A percentile compares a stretch with the other conserved stretches of the same genome.
These are phyloP conservation scores for Kuraishia hungarica DNA, from an alignment of 805 yeast species.

Conservation along the genomic window DNA sequence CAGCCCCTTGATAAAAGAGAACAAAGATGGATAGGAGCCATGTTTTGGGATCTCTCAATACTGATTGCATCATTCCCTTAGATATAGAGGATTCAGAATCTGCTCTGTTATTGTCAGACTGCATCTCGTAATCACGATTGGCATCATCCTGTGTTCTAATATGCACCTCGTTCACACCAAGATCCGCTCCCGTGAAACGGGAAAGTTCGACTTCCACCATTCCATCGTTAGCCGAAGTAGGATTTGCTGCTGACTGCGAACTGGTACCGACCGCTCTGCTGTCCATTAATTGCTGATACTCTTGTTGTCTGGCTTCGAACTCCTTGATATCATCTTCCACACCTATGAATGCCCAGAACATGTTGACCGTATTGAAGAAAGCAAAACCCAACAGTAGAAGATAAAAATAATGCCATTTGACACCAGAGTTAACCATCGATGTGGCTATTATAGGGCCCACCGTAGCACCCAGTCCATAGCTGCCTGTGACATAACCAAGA, in stretches of 20 bases:
- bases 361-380: conserved; percentile 22
- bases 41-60: conserved; percentile 30
- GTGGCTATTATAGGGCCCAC: conserved; percentile 60
- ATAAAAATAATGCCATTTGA: conserved; percentile 45
- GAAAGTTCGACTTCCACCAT: conserved; percentile 12
- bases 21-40: conserved; percentile 45
- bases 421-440: conserved; percentile 36
- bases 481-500: conserved; percentile 58
- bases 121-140: background rate
- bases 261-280: background rate
- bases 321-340: conserved; percentile 36
- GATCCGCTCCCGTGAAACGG: background rate
- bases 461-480: conserved; percentile 68
- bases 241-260: background rate
- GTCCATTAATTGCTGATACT: background rate
- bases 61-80: conserved; percentile 23
- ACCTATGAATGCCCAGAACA: conserved; percentile 36
- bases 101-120: background rate
- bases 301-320: conserved; percentile 3
- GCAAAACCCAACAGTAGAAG: conserved; percentile 35
- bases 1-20: conserved; percentile 61
- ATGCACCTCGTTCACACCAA: background rate
- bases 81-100: conserved; percentile 13
- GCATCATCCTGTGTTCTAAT: background rate
- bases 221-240: conserved; percentile 1